These are phyloP conservation scores for Phaseolus lunatus DNA, from an alignment of 306 rosid species.

Conservation along the genomic window DNA sequence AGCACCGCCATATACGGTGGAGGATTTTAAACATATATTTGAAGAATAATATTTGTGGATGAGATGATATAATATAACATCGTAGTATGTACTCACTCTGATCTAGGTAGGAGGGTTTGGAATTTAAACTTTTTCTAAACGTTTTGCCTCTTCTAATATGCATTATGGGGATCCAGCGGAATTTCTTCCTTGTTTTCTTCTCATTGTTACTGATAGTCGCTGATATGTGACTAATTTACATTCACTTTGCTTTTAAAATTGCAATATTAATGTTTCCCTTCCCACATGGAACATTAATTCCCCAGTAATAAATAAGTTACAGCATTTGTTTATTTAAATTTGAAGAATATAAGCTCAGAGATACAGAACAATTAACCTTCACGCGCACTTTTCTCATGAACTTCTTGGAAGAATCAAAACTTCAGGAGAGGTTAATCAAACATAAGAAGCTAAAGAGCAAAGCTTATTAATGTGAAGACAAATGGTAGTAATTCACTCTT, in stretches of 20 bases:
- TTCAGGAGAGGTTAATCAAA: not conserved
- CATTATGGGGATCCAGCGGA: not conserved
- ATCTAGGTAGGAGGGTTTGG: constrained; percentile 45
- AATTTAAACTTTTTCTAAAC: constrained; percentile 24
- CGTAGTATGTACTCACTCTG: constrained; percentile 24
- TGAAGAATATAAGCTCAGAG: not conserved
- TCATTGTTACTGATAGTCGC: not conserved
- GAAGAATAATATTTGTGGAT: not conserved
- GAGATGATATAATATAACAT: constrained; percentile 51
- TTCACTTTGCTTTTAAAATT: not conserved
- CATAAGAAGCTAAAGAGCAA: not conserved
- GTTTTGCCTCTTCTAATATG: constrained; percentile 30
- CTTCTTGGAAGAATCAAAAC: not conserved
- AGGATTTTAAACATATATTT: constrained; percentile 45
- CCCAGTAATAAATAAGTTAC: too few species aligned
- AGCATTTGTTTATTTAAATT: not conserved
- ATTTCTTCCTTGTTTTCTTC: constrained; percentile 12
- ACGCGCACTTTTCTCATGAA: not conserved
- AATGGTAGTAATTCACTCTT: too few species aligned
- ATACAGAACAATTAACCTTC: not conserved
- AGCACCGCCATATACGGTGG: constrained; percentile 73
- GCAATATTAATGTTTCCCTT: not conserved
- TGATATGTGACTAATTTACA: not conserved
- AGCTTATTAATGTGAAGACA: too few species aligned
- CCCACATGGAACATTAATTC: too few species aligned